A percentile compares a stretch with the other conserved stretches of the same genome.
phyloP scores from a whole-genome alignment of 2,329 filamentous ascomycete species.

The Aspergillus fijiensis region DNA sequence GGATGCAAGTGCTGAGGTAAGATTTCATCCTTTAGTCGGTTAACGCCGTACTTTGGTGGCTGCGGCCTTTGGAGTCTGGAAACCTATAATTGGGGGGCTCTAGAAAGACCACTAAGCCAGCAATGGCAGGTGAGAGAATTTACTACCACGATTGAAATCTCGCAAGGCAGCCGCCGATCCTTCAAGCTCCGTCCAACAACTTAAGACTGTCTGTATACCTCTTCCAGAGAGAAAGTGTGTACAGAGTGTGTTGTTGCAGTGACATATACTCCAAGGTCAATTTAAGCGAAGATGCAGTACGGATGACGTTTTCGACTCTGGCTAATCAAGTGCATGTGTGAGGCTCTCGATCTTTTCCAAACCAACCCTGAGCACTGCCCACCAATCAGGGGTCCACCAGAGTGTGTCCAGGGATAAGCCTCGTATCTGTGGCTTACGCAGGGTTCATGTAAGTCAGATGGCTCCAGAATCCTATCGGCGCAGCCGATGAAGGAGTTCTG shows the following conservation, averaged over 20 bases:
- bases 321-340: background rate
- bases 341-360: background rate
- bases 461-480: background rate
- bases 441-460: slow-evolving; percentile 1
- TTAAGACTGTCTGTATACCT: background rate
- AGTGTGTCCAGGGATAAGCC: slow-evolving; percentile 1
- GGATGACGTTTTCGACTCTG: background rate
- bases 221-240: background rate
- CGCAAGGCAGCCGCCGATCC: background rate
- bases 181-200: background rate
- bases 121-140: background rate
- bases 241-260: background rate
- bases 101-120: background rate
- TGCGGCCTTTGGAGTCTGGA: background rate
- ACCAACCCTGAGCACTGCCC: background rate
- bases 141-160: background rate
- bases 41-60: background rate
- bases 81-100: background rate
- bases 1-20: background rate
- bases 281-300: background rate
- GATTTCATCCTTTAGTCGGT: background rate
- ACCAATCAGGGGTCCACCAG: slow-evolving; percentile 1
- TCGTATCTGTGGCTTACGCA: slow-evolving; percentile 8
- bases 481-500: slow-evolving; percentile 1
- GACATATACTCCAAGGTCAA: background rate